phyloP scores from a whole-genome alignment of 2,329 filamentous ascomycete genomes.

The Colletotrichum shisoi region DNA sequence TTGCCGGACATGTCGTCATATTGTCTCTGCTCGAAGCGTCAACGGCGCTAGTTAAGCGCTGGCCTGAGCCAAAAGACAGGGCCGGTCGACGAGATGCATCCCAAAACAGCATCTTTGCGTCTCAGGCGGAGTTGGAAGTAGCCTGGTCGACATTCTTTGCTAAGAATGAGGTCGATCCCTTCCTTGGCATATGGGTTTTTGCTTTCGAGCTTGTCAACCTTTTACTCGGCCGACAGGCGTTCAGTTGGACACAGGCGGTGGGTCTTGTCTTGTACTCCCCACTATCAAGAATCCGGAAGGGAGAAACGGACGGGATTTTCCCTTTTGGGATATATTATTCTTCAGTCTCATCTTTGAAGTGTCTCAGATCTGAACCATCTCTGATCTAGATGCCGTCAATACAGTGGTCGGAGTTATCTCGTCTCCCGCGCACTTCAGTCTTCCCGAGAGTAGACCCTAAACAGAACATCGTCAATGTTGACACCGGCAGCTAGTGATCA shows the following conservation, averaged over 20 bases:
- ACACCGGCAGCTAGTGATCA: neutral
- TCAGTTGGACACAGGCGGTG: neutral
- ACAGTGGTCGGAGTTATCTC: too few species aligned
- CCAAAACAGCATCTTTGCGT: neutral
- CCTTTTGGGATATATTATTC: conserved; percentile 3
- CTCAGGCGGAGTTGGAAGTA: neutral
- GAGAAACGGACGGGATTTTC: neutral
- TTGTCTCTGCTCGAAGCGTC: neutral
- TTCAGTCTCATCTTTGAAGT: neutral
- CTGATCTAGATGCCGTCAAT: neutral
- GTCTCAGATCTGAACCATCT: neutral
- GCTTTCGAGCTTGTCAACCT: neutral
- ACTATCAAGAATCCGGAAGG: conserved; percentile 6
- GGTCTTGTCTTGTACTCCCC: neutral
- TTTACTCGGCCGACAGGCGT: too few species aligned
- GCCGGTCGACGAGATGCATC: neutral
- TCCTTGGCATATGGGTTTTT: neutral
- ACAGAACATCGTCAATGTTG: neutral
- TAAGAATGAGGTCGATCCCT: neutral
- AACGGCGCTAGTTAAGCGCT: neutral
- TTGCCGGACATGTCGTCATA: neutral
- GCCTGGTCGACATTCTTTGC: neutral
- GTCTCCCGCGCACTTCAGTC: too few species aligned
- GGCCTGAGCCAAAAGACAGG: neutral
- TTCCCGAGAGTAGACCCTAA: neutral